phyloP scores from a whole-genome alignment of 2,329 filamentous ascomycete species.

The Cordyceps fumosorosea region DNA sequence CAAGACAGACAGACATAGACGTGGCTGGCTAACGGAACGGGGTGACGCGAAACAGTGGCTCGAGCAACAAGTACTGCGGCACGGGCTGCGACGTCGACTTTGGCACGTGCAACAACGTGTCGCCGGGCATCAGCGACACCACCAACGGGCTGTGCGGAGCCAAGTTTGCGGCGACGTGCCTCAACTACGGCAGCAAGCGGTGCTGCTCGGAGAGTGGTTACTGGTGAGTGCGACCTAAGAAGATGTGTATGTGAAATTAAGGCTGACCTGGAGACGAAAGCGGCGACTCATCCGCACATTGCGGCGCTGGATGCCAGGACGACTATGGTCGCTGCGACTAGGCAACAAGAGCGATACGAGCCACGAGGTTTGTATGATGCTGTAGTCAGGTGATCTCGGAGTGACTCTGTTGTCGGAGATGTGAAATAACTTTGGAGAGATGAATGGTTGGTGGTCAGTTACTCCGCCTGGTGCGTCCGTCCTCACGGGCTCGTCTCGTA shows the following conservation, averaged over 20 bases:
- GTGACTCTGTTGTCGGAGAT: too few relatives aligned
- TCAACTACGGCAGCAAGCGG: slow-evolving; percentile 25
- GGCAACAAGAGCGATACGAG: background rate
- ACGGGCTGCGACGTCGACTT: slow-evolving; percentile 32
- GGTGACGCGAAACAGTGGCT: slow-evolving; percentile 21
- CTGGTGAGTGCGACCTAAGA: slow-evolving; percentile 23
- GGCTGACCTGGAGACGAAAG: background rate
- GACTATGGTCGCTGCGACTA: slow-evolving; percentile 27
- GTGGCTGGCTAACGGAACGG: background rate
- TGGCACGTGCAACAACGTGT: slow-evolving; percentile 25
- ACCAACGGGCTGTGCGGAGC: slow-evolving; percentile 32
- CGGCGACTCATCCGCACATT: slow-evolving; percentile 18
- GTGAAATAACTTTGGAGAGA: too few relatives aligned
- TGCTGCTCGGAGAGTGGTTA: slow-evolving; percentile 31
- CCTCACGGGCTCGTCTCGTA: background rate
- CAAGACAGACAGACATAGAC: too few relatives aligned
- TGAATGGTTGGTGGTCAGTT: too few relatives aligned
- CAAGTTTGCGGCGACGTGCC: slow-evolving; percentile 25
- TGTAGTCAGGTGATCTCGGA: background rate
- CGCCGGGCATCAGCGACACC: slow-evolving; percentile 22
- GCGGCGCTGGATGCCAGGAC: slow-evolving; percentile 28
- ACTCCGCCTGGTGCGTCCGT: too few relatives aligned
- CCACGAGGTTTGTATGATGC: background rate
- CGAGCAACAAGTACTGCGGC: slow-evolving; percentile 27
- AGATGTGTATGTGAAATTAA: background rate